phyloP scores from a whole-genome alignment of 148 eudicot species.

The Nyssa sinensis region DNA sequence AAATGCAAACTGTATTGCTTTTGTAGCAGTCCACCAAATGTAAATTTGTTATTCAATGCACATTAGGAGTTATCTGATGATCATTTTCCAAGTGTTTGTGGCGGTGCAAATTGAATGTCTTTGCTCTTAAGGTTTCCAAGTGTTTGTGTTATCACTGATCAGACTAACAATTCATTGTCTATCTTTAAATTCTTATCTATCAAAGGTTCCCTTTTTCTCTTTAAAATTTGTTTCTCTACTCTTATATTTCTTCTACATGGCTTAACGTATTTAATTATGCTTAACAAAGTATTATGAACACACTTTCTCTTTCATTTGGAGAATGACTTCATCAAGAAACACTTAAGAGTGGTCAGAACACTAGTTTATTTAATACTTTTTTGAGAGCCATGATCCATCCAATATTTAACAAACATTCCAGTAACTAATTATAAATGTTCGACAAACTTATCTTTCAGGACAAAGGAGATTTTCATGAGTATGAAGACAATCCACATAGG shows the following conservation, averaged over 20 bases:
- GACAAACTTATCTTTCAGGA: too few relatives aligned
- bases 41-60: neutral
- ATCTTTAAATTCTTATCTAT: neutral
- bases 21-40: neutral
- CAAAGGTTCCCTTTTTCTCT: neutral
- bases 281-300: too few relatives aligned
- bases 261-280: neutral
- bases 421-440: neutral
- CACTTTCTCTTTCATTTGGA: neutral
- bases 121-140: neutral
- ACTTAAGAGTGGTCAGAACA: neutral
- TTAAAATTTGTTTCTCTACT: neutral
- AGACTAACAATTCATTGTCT: too few relatives aligned
- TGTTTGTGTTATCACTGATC: too few relatives aligned
- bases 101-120: neutral
- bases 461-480: neutral
- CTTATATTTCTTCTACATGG: neutral
- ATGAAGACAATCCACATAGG: neutral
- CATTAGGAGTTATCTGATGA: neutral
- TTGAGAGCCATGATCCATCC: neutral
- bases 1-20: neutral
- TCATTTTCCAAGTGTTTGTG: neutral
- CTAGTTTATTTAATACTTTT: neutral
- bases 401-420: neutral
- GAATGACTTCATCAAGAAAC: neutral